Evolutionary conservation across 163 green algal species (phyloP).

Genomic region (Prototheca stagnorum): DNA sequence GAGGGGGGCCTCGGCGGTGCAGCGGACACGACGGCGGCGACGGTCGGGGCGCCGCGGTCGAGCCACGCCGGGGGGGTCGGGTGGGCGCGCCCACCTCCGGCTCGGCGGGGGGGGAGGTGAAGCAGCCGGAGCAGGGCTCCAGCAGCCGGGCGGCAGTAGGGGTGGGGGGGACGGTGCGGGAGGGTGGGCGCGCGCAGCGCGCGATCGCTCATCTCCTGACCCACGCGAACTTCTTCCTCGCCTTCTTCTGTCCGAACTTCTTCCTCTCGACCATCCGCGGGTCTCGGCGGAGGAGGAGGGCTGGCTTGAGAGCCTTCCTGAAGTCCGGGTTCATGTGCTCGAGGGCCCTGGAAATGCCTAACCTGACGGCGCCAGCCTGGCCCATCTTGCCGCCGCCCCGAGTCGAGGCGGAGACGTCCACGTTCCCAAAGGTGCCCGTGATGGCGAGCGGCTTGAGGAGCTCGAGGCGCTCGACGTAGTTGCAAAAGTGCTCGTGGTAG

Average conservation of each 20-base stretch:
- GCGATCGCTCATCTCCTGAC: constrained; percentile 1
- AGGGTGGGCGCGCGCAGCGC: no score
- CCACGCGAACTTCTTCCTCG: constrained; percentile 7
- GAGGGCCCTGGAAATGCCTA: neutral
- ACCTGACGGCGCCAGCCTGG: neutral
- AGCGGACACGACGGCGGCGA: no score
- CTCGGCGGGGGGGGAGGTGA: no score
- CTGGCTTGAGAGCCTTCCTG: neutral
- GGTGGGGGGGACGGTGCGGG: no score
- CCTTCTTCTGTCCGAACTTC: constrained; percentile 4
- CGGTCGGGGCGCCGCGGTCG: no score
- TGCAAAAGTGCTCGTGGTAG: neutral
- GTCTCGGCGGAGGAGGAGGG: neutral
- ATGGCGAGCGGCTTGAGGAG: neutral
- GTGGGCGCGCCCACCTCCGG: no score
- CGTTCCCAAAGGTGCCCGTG: neutral
- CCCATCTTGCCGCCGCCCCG: neutral
- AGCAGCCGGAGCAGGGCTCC: no score
- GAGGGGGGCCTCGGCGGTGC: no score
- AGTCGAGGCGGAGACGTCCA: no score
- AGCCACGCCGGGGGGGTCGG: no score
- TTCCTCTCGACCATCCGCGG: neutral
- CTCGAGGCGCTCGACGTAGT: neutral
- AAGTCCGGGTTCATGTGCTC: neutral
- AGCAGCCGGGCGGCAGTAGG: no score